A percentile compares a stretch with the other conserved stretches of the same genome.
Evolutionary conservation across 176 grass and related monocot genomes (phyloP).

Genomic region (Guadua angustifolia): DNA sequence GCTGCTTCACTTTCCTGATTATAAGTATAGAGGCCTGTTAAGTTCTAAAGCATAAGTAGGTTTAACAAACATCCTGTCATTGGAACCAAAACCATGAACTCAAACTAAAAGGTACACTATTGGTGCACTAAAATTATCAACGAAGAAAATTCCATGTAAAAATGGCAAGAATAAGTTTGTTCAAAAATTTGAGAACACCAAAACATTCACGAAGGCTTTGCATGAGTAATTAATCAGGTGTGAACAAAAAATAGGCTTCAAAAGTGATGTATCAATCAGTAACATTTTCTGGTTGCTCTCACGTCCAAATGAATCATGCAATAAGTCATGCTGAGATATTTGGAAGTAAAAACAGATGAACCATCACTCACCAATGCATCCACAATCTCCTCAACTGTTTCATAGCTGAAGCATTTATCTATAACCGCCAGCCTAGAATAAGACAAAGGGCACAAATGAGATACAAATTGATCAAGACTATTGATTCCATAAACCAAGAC

Average conservation of each 20-base stretch:
- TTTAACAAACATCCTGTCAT: background rate
- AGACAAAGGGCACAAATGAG: slow-evolving; percentile 45
- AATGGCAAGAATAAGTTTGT: background rate
- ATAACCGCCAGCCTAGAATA: slow-evolving; percentile 75
- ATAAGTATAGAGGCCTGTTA: background rate
- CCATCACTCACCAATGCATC: slow-evolving; percentile 75
- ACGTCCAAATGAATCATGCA: slow-evolving; percentile 22
- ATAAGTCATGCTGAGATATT: background rate
- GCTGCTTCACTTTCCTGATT: slow-evolving; percentile 85
- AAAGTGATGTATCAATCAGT: slow-evolving; percentile 11
- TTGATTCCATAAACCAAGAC: background rate
- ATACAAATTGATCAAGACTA: background rate
- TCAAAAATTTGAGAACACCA: background rate
- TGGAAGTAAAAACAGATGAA: slow-evolving; percentile 8
- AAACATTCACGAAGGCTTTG: background rate
- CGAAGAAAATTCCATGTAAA: background rate
- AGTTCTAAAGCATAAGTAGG: slow-evolving; percentile 10
- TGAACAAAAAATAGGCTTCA: background rate
- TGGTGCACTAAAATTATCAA: slow-evolving; percentile 15
- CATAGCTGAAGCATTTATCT: slow-evolving; percentile 87
- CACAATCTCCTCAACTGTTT: slow-evolving; percentile 89
- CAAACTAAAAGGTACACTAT: background rate
- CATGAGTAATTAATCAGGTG: background rate
- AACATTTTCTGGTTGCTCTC: background rate
- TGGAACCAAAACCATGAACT: background rate